Evolutionary conservation across 2,329 filamentous ascomycete genomes (phyloP).

Genomic region (Colletotrichum shisoi): DNA sequence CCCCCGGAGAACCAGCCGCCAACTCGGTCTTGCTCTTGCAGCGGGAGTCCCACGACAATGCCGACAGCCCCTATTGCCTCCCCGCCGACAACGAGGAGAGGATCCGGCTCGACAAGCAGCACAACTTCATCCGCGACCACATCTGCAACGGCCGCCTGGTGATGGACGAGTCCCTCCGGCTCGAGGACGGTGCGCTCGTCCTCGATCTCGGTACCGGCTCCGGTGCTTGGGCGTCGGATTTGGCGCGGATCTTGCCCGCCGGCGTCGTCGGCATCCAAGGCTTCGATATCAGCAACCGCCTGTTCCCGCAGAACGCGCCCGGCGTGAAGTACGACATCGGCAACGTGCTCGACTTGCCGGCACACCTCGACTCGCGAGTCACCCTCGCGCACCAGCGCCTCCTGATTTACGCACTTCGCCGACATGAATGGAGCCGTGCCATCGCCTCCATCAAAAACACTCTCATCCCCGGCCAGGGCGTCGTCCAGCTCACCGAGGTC

Average conservation of each 20-base stretch:
- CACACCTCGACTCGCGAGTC: background rate
- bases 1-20: background rate
- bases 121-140: constrained; percentile 10
- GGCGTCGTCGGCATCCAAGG: background rate
- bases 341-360: background rate
- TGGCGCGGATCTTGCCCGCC: background rate
- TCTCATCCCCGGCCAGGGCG: constrained; percentile 2
- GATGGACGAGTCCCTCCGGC: background rate
- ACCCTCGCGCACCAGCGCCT: constrained; percentile 4
- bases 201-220: constrained; percentile 4
- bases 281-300: constrained; percentile 4
- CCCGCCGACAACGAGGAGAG: constrained; percentile 6
- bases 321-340: background rate
- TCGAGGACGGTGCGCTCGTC: background rate
- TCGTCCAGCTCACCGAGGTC: constrained; percentile 11
- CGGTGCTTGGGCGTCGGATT: constrained; percentile 5
- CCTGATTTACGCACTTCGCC: constrained; percentile 2
- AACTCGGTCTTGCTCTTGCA: background rate
- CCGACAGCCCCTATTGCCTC: constrained; percentile 6
- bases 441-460: background rate
- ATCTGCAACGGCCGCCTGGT: constrained; percentile 5
- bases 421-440: constrained; percentile 5
- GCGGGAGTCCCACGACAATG: background rate
- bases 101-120: constrained; percentile 3
- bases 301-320: background rate